These are phyloP conservation scores for Capsicum rhomboideum DNA, from an alignment of 257 asterid species.

Conservation along the genomic window DNA sequence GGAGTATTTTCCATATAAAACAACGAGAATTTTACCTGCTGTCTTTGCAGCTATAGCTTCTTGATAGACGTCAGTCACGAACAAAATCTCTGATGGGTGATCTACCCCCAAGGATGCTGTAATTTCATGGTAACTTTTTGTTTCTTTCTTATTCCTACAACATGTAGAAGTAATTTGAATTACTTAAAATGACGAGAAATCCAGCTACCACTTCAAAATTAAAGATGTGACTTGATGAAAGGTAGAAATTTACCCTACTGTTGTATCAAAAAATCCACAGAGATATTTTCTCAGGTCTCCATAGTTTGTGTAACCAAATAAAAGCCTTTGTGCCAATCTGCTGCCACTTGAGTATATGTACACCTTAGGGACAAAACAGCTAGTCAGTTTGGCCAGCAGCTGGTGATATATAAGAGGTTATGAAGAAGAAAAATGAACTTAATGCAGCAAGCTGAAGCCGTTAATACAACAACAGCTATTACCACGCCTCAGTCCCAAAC, in stretches of 20 bases:
- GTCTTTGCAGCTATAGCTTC: constrained; percentile 97
- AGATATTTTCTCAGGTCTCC: constrained; percentile 85
- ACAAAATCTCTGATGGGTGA: constrained; percentile 68
- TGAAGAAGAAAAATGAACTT: background rate
- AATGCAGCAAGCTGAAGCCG: background rate
- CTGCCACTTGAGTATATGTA: constrained; percentile 98
- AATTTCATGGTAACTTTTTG: constrained; percentile 67
- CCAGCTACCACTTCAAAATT: background rate
- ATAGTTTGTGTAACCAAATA: constrained; percentile 71
- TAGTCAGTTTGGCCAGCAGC: background rate
- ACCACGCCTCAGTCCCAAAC: background rate
- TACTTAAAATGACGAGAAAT: background rate
- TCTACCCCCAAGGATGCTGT: constrained; percentile 78
- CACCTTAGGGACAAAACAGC: constrained; percentile 38
- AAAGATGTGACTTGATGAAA: background rate
- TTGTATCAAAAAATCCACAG: constrained; percentile 83
- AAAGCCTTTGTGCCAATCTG: constrained; percentile 94
- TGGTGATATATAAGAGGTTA: background rate
- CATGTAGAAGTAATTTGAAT: background rate
- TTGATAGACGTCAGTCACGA: constrained; percentile 74
- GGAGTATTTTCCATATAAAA: background rate
- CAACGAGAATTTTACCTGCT: constrained; percentile 47
- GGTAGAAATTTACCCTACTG: constrained; percentile 58
- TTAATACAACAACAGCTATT: background rate
- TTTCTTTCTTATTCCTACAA: constrained; percentile 81